Conservation (phyloP, 495 filamentous ascomycete genomes). For the Hypoxylon rickii region DNA sequence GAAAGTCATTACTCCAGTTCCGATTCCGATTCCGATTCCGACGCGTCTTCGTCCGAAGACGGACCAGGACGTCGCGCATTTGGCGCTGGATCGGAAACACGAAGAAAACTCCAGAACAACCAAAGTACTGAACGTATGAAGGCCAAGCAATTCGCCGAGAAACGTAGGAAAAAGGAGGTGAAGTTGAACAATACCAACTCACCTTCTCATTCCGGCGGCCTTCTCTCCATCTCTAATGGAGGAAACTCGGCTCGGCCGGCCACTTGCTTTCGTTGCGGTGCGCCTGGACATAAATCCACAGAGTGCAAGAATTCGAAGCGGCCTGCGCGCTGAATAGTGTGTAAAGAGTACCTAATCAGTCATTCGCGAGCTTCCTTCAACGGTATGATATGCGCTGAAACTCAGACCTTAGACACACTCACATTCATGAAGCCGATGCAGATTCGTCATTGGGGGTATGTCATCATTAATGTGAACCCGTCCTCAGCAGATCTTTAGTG, state of each 20-base stretch:
- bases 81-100: conserved; percentile 15
- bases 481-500: conserved; percentile 3
- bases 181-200: conserved; percentile 59
- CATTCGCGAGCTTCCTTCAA: neutral
- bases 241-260: conserved; percentile 23
- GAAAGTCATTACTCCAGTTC: conserved; percentile 14
- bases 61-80: conserved; percentile 19
- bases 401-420: conserved; percentile 5
- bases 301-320: conserved; percentile 33
- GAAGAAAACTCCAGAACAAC: conserved; percentile 19
- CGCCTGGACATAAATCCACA: conserved; percentile 34
- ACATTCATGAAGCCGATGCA: conserved; percentile 3
- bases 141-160: conserved; percentile 52
- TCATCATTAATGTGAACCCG: conserved; percentile 2
- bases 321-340: conserved; percentile 24
- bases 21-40: conserved; percentile 26
- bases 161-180: conserved; percentile 61
- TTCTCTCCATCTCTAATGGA: conserved; percentile 39
- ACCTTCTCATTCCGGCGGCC: conserved; percentile 49
- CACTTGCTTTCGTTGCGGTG: conserved; percentile 37
- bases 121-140: conserved; percentile 47
- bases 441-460: conserved; percentile 3
- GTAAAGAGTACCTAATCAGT: conserved; percentile 1
- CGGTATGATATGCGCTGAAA: conserved; percentile 19
- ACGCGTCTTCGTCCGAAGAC: conserved; percentile 19